Evolutionary conservation across 169 alveolate species (phyloP), one percentile per base, ranked within the genome.

Genomic region (Babesia sp.): DNA sequence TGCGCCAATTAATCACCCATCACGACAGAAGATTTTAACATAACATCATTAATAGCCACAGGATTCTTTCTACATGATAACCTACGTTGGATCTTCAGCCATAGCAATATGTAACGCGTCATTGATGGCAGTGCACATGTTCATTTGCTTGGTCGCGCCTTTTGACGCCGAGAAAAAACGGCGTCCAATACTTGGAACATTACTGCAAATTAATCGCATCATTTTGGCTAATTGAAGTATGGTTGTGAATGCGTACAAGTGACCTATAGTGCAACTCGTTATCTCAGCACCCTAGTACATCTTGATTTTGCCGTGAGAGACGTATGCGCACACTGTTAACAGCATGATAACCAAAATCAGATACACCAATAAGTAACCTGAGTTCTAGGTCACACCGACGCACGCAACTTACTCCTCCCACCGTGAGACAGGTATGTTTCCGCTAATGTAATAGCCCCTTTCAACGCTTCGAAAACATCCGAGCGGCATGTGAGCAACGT

Each of bases 31-130:
- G n/a, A n/a, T n/a, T n/a, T n/a, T n/a, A n/a, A n/a, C n/a, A n/a
- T n/a, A 41, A 14, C 56, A 44, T n/a, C 14, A 33, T 11, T 34
- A 46, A 5, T 51, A 29, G 76, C 56, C 20, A 75, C 44, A 20
- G n/a, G 3, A 9, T 11, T 4, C 29, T 7, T 6, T 6, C 33
- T 20, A 14, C 18, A 46, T 24, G 44, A 48, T 29, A 16, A 82
- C 90, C 34, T 86, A 91, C 95, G 92, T 91, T 71, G 96, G 92
- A 75, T 96, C 98, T 24, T 91, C 88, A 55, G 87, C 95, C 90
- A 96, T 77, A 26, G 95, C 96, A 34, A 93, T 91, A 86, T 95
- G 98, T 78, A 96, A 83, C 36, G 98, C 97, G 57, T 95, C 93
- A 86, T 91, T 91, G 57, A 96, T 93, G 24, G 99, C 97, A 48